phyloP scores from a whole-genome alignment of 2,329 filamentous ascomycete genomes.

The Emergomyces pasteurianus region DNA sequence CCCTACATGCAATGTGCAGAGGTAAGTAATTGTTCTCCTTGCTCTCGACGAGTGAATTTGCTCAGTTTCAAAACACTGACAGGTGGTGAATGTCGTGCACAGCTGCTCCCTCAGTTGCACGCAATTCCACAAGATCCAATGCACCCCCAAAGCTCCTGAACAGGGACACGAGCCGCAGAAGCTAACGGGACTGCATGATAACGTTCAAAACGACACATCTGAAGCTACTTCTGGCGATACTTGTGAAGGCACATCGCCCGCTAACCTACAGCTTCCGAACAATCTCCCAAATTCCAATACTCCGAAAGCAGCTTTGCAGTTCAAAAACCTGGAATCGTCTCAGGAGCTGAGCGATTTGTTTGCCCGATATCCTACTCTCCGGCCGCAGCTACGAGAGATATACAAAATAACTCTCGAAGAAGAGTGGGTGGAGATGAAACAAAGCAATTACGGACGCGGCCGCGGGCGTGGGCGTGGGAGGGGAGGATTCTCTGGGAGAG shows the following conservation, averaged over 20 bases:
- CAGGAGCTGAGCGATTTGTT: constrained; percentile 28
- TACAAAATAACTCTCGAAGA: constrained; percentile 30
- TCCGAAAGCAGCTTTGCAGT: neutral
- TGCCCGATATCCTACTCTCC: constrained; percentile 26
- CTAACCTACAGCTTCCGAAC: neutral
- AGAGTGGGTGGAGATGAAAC: constrained; percentile 26
- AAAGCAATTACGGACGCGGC: constrained; percentile 14
- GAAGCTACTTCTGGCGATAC: neutral
- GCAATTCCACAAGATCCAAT: constrained; percentile 33
- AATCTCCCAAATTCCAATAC: neutral
- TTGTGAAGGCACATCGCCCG: neutral
- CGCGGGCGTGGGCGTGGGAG: constrained; percentile 17
- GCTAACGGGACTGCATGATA: neutral
- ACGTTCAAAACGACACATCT: neutral
- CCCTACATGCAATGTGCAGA: constrained; percentile 17
- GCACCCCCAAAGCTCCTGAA: constrained; percentile 17
- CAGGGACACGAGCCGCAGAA: constrained; percentile 7
- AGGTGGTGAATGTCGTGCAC: neutral
- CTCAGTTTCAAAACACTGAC: neutral
- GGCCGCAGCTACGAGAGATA: constrained; percentile 30
- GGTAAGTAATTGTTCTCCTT: constrained; percentile 14
- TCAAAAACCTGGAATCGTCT: constrained; percentile 16
- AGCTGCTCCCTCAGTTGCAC: constrained; percentile 38
- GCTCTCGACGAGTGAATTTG: neutral
- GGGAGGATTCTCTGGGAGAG: constrained; percentile 13